Evolutionary conservation across 179 eudicot species (phyloP), one percentile per base, ranked within the genome.

Genomic region (Silene vulgaris): DNA sequence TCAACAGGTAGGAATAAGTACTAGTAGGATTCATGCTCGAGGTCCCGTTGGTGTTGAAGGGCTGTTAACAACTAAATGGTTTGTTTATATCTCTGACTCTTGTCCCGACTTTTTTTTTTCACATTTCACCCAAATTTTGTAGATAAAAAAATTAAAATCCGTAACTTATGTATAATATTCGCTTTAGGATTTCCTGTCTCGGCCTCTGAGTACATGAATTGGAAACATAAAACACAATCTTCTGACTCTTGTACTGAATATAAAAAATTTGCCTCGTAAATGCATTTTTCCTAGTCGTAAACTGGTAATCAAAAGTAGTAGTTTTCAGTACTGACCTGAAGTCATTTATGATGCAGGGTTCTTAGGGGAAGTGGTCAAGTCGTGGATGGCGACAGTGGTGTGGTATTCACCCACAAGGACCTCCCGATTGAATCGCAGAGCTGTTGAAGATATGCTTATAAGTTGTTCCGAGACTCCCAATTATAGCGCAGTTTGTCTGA

Each of bases 41-140:
- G 99, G 97, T 43, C 99, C 99, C 0, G 99, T 95, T 20, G 97
- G 99, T 74, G 97, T 95, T 59, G 99, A 95, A 79, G 99, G 99
- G 67, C 74, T 95, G 76, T 80, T 95, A 68, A 93, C 99, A 37
- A 93, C 97, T 8, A 76, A 88, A 89, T 95, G 99, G 99, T 95
- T 87, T 48, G 87, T 78, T 57, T 45, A 19, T 11, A 69, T 69
- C 57, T 8, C 7, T 0, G 72, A 37, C 9, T 19, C 57, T 21
- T 8, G 17, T 11, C 12, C 37, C 19, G 1, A 65, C 45, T 30
- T n/a, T 16, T 43, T 8, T 45, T 45, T 40, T 40, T 45, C 52
- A 45, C 52, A 45, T 45, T 45, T 11, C 52, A 43, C 12, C 48
- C 48, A 8, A 8, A 8, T 43, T 43, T 43, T 43, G 8, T 8